These are phyloP conservation scores for Panicum miliaceum DNA, from an alignment of 176 grass and related monocot genomes.

Conservation along the genomic window DNA sequence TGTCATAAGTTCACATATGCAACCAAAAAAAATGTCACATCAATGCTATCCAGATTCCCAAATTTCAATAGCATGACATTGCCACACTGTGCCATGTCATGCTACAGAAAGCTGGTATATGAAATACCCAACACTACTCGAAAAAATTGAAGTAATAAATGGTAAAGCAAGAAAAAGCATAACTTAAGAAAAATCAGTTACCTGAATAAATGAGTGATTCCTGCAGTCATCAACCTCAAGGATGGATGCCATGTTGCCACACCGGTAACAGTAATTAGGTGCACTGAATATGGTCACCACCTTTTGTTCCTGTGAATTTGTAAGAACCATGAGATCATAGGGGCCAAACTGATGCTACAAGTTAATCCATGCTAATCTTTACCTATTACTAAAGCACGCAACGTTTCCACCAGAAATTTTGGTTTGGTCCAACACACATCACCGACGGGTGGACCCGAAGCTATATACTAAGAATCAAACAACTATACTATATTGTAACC, in stretches of 20 bases:
- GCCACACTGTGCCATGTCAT: background rate
- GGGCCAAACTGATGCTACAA: slow-evolving; percentile 6
- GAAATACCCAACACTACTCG: background rate
- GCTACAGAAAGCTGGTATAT: background rate
- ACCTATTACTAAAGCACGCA: too few species aligned
- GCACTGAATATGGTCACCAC: slow-evolving; percentile 92
- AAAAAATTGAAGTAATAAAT: background rate
- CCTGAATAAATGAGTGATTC: slow-evolving; percentile 88
- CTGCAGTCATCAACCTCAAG: slow-evolving; percentile 89
- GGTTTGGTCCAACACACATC: too few species aligned
- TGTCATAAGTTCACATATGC: background rate
- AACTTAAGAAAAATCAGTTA: slow-evolving; percentile 14
- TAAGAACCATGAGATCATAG: slow-evolving; percentile 14
- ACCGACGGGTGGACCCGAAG: too few species aligned
- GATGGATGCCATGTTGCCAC: slow-evolving; percentile 92
- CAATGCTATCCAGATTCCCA: background rate
- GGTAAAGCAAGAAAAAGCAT: background rate
- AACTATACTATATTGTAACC: too few species aligned
- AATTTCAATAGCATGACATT: background rate
- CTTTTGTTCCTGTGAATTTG: slow-evolving; percentile 71
- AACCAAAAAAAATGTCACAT: background rate
- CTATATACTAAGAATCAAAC: too few species aligned
- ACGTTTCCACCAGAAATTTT: too few species aligned
- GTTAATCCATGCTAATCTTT: background rate
- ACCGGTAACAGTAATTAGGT: slow-evolving; percentile 91